Evolutionary conservation across 2,329 filamentous ascomycete species (phyloP), one percentile per base, ranked within the genome.

Genomic region (Tolypocladium ophioglossoides): DNA sequence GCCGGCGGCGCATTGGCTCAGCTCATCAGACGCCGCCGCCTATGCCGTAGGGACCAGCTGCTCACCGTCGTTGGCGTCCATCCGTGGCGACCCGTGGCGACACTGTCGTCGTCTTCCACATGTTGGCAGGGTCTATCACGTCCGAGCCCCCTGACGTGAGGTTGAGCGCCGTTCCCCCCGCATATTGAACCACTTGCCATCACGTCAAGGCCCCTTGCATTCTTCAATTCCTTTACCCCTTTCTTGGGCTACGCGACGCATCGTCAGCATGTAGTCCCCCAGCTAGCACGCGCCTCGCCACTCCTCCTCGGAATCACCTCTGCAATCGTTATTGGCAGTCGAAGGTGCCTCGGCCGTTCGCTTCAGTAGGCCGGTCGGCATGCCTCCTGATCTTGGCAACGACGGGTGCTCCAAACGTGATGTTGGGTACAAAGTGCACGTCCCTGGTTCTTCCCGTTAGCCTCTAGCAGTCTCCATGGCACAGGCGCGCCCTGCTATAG

Each of bases 251-350:
- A 62, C 61, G 16, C 24, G 20, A 24, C 8, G 9, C 24, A 10
- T 37, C 35, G 18, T 44, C 41, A 52, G 54, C 24, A 30, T 37
- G 14, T 22, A 18, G 30, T 35, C 27, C 27, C 38, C n/a, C 14
- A 4, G n/a, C 35, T 4, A 11, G 27, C 50, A 40, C 39, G 24
- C 34, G 40, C 16, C 40, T 53, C 11, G 20, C 34, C 24, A 22
- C n/a, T 30, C 2, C 11, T 27, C 22, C 12, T 7, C 22, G 12
- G 16, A 35, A 27, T 62, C 78, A 92, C 89, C 86, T 99, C 92
- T 65, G 90, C 85, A 68, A 99, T 95, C 94, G 99, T 99, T 94
- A 99, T 97, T 99, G 94, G 79, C 94, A 99, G 73, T 99, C 94
- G 70, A 99, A 99, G 16, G 92, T 97, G 58, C 94, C 94, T 63